Evolutionary conservation across 768 basidiomycete genomes (phyloP), one percentile per base, ranked within the genome.

Genomic region (Serendipita sp.): DNA sequence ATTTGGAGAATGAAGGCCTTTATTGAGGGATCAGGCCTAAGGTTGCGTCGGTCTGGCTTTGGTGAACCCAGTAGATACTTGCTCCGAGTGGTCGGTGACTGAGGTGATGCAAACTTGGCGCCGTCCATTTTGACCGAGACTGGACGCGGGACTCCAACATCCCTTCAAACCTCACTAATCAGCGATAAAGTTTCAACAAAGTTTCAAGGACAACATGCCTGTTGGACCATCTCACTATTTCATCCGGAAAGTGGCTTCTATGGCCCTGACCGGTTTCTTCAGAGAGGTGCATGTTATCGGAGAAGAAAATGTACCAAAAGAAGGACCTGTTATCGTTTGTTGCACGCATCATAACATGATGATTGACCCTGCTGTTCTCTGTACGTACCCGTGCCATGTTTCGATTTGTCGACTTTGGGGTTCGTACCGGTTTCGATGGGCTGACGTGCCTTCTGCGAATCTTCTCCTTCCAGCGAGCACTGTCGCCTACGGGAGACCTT

Each of bases 271-370:
- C 72, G 86, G 89, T 3, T 97, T 97, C 79, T 97, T 95, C 79
- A 83, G 83, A 0, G 87, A 91, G 73, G 81, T 96, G 56, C 85
- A 84, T 70, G 83, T 96, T 66, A 81, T 95, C 67, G 91, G 90
- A 58, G 84, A 80, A 46, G 91, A 95, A 74, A 86, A 94, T 72
- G 90, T 97, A 13, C 93, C 95, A 2, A 75, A 73, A 70, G 80
- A 86, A 67, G 93, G 92, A 0, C 92, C 93, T n/a, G 84, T 96
- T 69, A 89, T 98, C 69, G 85, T 94, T 44, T 82, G 87, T 2
- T 87, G 85, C 47, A 90, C 89, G 2, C 93, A 96, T 72, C 88
- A 92, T 70, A 97, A 96, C 73, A 95, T 94, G 92, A 92, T 91
- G 80, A 80, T 95, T 38, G 91, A 94, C 76, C 89, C 89, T 28